Percentiles rank a stretch among this genome's conserved stretches.
Conservation (phyloP, 306 rosid genomes). For the Pterocarpus santalinus region DNA sequence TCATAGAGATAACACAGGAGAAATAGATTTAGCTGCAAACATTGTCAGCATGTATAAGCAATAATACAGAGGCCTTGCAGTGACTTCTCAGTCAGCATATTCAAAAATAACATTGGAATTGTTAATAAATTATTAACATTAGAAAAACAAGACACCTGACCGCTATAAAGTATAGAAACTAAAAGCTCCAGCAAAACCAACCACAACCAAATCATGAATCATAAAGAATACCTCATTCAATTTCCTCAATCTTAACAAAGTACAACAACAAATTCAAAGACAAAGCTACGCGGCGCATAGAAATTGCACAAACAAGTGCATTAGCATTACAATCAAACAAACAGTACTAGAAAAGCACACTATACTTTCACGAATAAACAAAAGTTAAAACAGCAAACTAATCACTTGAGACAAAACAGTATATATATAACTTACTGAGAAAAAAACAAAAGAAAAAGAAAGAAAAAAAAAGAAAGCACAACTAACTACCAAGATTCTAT, state of each 20-base stretch:
- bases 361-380: slow-evolving; percentile 24
- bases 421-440: slow-evolving; percentile 29
- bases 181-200: slow-evolving; percentile 13
- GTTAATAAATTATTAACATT: not conserved
- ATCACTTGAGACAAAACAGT: slow-evolving; percentile 14
- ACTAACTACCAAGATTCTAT: slow-evolving; percentile 44
- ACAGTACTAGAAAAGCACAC: slow-evolving; percentile 4
- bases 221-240: slow-evolving; percentile 25
- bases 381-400: slow-evolving; percentile 35
- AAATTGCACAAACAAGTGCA: slow-evolving; percentile 13
- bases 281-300: slow-evolving; percentile 12
- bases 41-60: not conserved
- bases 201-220: slow-evolving; percentile 18
- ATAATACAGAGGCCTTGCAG: not conserved
- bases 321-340: slow-evolving; percentile 42
- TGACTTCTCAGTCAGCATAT: not conserved
- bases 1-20: slow-evolving; percentile 9
- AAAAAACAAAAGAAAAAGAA: not conserved
- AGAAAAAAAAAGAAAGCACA: not conserved
- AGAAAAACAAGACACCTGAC: slow-evolving; percentile 16
- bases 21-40: slow-evolving; percentile 2
- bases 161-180: not conserved
- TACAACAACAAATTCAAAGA: slow-evolving; percentile 30
- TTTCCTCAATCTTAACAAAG: slow-evolving; percentile 42
- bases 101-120: slow-evolving; percentile 3